Percentiles rank a stretch among this genome's conserved stretches.
phyloP scores from a whole-genome alignment of 805 yeast species.

The Cyberlindnera veronae region DNA sequence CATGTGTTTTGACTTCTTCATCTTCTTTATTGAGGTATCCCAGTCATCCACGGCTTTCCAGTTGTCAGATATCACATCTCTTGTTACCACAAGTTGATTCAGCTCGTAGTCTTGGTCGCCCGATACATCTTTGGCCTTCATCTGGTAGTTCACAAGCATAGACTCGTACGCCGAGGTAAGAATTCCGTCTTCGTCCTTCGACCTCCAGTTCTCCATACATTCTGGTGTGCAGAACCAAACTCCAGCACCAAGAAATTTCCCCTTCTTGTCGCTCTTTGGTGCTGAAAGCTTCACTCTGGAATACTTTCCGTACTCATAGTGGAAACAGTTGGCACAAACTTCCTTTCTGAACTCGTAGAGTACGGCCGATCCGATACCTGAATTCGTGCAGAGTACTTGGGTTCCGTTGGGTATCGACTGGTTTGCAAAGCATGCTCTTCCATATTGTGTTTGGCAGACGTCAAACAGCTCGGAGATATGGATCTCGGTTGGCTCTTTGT shows the following conservation, averaged over 20 bases:
- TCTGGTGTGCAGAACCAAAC: slow-evolving; percentile 51
- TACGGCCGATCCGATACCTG: slow-evolving; percentile 47
- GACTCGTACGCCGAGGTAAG: slow-evolving; percentile 35
- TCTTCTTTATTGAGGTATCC: slow-evolving; percentile 32
- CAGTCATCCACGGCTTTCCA: slow-evolving; percentile 41
- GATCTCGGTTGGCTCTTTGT: slow-evolving; percentile 16
- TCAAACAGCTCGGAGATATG: slow-evolving; percentile 32
- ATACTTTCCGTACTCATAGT: slow-evolving; percentile 44
- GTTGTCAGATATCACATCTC: slow-evolving; percentile 23
- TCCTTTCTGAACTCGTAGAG: slow-evolving; percentile 56
- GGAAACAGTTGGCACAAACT: slow-evolving; percentile 54
- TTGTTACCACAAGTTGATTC: slow-evolving; percentile 10
- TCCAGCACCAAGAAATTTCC: slow-evolving; percentile 36
- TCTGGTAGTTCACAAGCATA: slow-evolving; percentile 20
- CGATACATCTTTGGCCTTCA: slow-evolving; percentile 29
- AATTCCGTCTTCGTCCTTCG: slow-evolving; percentile 35
- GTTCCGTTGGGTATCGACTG: slow-evolving; percentile 39
- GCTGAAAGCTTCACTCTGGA: slow-evolving; percentile 38
- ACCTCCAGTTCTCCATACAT: slow-evolving; percentile 39
- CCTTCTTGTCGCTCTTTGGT: slow-evolving; percentile 9
- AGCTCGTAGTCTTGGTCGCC: slow-evolving; percentile 11
- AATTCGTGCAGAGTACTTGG: slow-evolving; percentile 34
- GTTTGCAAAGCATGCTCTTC: slow-evolving; percentile 60
- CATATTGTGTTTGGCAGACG: slow-evolving; percentile 42
- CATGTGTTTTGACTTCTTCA: slow-evolving; percentile 36